Evolutionary conservation across 768 basidiomycete genomes (phyloP), one percentile per base, ranked within the genome.

Genomic region (Auricularia auricula-judae): DNA sequence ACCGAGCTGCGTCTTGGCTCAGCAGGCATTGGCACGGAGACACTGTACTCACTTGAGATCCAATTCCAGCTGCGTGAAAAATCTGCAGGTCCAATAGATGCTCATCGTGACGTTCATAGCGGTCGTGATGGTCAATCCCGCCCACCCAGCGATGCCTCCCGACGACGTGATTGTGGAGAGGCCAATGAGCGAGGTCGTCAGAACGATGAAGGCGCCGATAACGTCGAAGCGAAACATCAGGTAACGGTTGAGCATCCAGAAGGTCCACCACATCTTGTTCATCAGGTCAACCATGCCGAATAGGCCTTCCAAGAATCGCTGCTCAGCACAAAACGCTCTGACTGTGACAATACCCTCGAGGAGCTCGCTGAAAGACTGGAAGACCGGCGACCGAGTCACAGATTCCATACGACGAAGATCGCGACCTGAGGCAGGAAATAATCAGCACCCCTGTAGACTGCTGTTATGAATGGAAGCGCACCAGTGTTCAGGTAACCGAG

Each of bases 381-480:
- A 91, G 66, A 92, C 91, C 0, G 92, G 89, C 0, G 88, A 90
- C 14, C 91, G 81, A 0, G 88, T 84, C 69, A 91, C 95, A 1
- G 92, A 91, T 72, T 96, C 94, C 86, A 97, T 92, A 23, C 94
- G 82, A 65, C 92, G 82, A 21, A 96, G 76, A 70, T 93, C 92
- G 58, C 93, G 83, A 0, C 91, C 89, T 0, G 12, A 42, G 12
- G 39, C 39, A 42, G 39, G 8, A 14, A 7, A 14, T 42, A 42
- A 8, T 42, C 39, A 42, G 89, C 89, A 69, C 85, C 33, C 65
- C 53, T 51, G 47, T 18, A 18, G 11, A 18, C 10, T 4, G 16
- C 7, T 7, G 2, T 42, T 42, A 42, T 7, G 1, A 42, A 42
- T 42, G 12, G 66, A 74, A 29, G 12, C 39, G 3, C 7, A 42